phyloP scores from a whole-genome alignment of 2,329 filamentous ascomycete genomes.

The Aspergillus nomiae region DNA sequence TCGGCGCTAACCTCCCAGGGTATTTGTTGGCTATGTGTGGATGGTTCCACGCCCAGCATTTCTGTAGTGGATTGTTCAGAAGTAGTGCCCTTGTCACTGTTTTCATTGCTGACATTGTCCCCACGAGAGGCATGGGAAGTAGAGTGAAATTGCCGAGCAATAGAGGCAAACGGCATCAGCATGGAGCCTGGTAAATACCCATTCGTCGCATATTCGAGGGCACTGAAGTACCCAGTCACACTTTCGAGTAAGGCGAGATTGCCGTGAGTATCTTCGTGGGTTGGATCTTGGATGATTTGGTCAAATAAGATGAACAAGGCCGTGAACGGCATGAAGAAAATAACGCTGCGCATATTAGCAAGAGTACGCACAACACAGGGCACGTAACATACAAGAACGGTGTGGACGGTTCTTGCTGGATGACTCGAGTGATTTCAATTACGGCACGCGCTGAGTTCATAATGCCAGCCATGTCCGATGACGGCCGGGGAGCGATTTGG shows the following conservation, averaged over 20 bases:
- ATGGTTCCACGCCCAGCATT: no score
- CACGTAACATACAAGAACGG: not conserved
- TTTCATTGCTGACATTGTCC: no score
- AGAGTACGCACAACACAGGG: no score
- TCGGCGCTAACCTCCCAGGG: no score
- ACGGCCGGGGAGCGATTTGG: no score
- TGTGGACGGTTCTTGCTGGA: not conserved
- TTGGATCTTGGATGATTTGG: not conserved
- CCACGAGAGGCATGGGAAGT: no score
- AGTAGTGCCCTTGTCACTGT: no score
- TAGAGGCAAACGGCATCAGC: not conserved
- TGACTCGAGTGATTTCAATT: not conserved
- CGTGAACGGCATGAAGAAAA: not conserved
- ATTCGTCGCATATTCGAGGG: not conserved
- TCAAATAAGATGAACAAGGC: not conserved
- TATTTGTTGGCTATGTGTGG: no score
- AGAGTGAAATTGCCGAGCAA: not conserved
- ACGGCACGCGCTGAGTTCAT: not conserved
- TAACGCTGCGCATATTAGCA: not conserved
- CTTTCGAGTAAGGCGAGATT: not conserved
- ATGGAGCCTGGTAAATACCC: not conserved
- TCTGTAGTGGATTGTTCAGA: no score
- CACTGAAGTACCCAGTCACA: not conserved
- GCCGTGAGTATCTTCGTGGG: not conserved
- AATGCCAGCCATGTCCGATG: not conserved